Evolutionary conservation across 805 yeast genomes (phyloP).

Genomic region (Metschnikowia gruessii): DNA sequence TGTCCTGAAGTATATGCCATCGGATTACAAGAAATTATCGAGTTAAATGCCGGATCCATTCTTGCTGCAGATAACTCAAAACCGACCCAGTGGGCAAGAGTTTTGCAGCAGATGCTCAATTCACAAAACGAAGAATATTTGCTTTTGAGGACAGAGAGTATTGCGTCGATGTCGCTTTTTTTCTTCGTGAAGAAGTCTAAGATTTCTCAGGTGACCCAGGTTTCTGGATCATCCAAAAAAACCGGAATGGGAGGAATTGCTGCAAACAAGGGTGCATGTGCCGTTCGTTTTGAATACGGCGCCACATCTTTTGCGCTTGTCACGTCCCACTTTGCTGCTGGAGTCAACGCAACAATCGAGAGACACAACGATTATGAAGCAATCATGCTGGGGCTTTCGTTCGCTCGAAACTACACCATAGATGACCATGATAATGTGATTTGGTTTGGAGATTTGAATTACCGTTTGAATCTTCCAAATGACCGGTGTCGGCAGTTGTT

Average conservation of each 20-base stretch:
- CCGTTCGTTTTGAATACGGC: conserved; percentile 81
- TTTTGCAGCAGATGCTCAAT: conserved; percentile 62
- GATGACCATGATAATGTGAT: conserved; percentile 82
- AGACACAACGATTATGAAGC: conserved; percentile 81
- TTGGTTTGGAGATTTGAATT: conserved; percentile 96
- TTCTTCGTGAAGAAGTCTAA: conserved; percentile 55
- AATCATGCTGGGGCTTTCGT: conserved; percentile 70
- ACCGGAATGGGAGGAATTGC: conserved; percentile 97
- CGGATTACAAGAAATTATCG: conserved; percentile 93
- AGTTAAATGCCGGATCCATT: conserved; percentile 87
- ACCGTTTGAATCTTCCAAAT: conserved; percentile 67
- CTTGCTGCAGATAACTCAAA: conserved; percentile 80
- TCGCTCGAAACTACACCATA: conserved; percentile 72
- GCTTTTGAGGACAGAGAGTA: conserved; percentile 70
- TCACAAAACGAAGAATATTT: conserved; percentile 45
- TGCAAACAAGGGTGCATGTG: conserved; percentile 96
- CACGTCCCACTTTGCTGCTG: conserved; percentile 94
- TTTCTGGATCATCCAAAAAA: conserved; percentile 91
- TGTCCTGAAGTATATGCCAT: conserved; percentile 81
- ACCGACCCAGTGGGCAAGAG: conserved; percentile 73
- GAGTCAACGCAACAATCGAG: conserved; percentile 75
- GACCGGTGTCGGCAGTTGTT: conserved; percentile 68
- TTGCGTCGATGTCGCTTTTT: conserved; percentile 64
- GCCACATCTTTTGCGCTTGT: conserved; percentile 74
- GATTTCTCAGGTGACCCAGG: conserved; percentile 57